Conservation (phyloP, 1,284 basidiomycete species). For the Kwoniella shivajii region DNA sequence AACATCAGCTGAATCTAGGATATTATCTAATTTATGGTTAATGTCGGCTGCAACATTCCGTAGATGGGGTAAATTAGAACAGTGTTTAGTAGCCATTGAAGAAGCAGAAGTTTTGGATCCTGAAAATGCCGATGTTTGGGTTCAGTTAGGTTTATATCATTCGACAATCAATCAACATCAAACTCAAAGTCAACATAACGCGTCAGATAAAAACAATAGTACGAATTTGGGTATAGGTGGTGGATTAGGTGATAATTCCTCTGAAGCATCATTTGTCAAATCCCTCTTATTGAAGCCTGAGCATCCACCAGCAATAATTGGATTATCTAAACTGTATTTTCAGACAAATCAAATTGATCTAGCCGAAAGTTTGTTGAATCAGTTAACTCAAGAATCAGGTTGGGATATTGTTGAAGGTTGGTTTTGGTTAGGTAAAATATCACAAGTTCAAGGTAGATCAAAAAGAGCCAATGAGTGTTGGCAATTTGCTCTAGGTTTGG, state of each 20-base stretch:
- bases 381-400: conserved; percentile 58
- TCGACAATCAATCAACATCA: conserved; percentile 55
- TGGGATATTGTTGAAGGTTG: conserved; percentile 92
- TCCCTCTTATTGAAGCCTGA: conserved; percentile 76
- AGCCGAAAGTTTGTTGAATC: conserved; percentile 65
- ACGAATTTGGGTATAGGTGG: neutral
- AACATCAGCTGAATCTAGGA: conserved; percentile 65
- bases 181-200: neutral
- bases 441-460: conserved; percentile 68
- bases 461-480: conserved; percentile 75
- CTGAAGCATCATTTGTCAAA: conserved; percentile 69
- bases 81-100: conserved; percentile 85
- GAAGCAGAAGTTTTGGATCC: conserved; percentile 92
- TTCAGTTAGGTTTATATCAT: conserved; percentile 83
- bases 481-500: conserved; percentile 69
- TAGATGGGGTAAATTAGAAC: conserved; percentile 81
- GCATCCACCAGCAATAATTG: conserved; percentile 72
- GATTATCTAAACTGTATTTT: conserved; percentile 74
- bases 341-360: conserved; percentile 59
- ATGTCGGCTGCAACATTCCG: conserved; percentile 93
- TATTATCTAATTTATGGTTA: conserved; percentile 88
- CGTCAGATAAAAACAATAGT: neutral
- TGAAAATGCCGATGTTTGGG: conserved; percentile 86
- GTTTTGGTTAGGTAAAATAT: conserved; percentile 82
- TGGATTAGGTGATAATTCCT: neutral